A percentile compares a stretch with the other conserved stretches of the same genome.
These are phyloP conservation scores for Gossypium lobatum DNA, from an alignment of 441 rosid species.

Conservation along the genomic window DNA sequence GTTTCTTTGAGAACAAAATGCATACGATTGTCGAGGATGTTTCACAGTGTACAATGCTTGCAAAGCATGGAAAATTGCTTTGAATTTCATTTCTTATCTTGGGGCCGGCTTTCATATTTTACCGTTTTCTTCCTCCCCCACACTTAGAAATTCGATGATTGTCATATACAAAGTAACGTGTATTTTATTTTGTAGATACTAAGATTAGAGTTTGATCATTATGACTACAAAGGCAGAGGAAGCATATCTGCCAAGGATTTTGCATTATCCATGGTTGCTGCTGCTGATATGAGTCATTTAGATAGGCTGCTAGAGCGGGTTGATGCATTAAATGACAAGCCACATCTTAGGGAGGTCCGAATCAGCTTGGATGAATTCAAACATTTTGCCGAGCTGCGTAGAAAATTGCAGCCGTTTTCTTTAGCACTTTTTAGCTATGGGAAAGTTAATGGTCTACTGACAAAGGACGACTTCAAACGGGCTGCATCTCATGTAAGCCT, in stretches of 20 bases:
- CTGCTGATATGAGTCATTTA: constrained; percentile 70
- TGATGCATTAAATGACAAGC: constrained; percentile 43
- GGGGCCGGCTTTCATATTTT: not conserved
- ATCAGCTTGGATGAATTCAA: constrained; percentile 65
- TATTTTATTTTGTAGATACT: constrained; percentile 43
- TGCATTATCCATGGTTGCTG: constrained; percentile 82
- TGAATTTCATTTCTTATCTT: not conserved
- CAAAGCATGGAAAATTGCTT: not conserved
- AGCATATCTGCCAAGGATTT: constrained; percentile 80
- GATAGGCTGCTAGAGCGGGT: constrained; percentile 59
- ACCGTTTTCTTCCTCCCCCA: not conserved
- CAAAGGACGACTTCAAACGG: constrained; percentile 68
- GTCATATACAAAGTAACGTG: not conserved
- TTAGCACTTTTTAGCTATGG: constrained; percentile 7
- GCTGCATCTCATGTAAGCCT: constrained; percentile 59
- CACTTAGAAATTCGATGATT: not conserved
- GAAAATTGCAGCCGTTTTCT: constrained; percentile 37
- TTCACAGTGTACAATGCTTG: not conserved
- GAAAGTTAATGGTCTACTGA: constrained; percentile 37
- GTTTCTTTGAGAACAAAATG: not conserved
- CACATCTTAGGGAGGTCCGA: constrained; percentile 40
- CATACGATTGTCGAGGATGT: not conserved
- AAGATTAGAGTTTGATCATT: constrained; percentile 76
- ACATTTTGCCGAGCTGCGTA: constrained; percentile 67
- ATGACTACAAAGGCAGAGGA: constrained; percentile 59